phyloP scores from a whole-genome alignment of 805 yeast species.

The Wickerhamiella siamensis region DNA sequence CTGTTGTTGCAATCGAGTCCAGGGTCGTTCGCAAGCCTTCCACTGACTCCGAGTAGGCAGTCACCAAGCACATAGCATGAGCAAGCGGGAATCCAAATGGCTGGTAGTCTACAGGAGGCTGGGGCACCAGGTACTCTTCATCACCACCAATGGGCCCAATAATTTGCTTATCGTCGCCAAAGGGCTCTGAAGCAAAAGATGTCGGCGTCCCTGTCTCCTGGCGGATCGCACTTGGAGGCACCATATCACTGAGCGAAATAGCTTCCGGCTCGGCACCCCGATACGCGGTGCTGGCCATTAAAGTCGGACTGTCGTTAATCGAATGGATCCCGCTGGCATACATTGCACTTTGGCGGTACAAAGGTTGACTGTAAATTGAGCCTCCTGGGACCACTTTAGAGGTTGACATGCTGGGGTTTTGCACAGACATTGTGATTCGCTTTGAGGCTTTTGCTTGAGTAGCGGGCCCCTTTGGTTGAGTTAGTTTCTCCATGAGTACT shows the following conservation, averaged over 20 bases:
- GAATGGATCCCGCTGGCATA: constrained; percentile 16
- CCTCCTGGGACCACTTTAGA: constrained; percentile 25
- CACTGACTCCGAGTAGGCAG: constrained; percentile 90
- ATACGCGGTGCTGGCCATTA: constrained; percentile 18
- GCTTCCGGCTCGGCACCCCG: constrained; percentile 17
- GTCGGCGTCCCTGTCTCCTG: neutral
- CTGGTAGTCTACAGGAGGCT: constrained; percentile 79
- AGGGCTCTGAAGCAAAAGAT: neutral
- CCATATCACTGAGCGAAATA: constrained; percentile 7
- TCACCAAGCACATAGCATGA: constrained; percentile 62
- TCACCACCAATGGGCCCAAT: constrained; percentile 19
- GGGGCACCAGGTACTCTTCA: constrained; percentile 63
- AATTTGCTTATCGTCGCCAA: neutral
- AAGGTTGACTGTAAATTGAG: constrained; percentile 19
- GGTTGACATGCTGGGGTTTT: constrained; percentile 20
- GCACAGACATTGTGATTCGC: constrained; percentile 23
- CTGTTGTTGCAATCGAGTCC: constrained; percentile 89
- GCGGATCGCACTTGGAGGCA: constrained; percentile 4
- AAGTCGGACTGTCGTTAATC: constrained; percentile 8
- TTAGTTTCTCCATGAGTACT: constrained; percentile 13
- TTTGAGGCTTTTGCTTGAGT: constrained; percentile 5
- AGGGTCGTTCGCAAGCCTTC: constrained; percentile 74
- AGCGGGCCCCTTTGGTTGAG: constrained; percentile 2
- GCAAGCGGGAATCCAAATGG: constrained; percentile 74
- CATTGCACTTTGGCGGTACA: constrained; percentile 13